These are phyloP conservation scores for Eutrema salsugineum DNA, from an alignment of 441 rosid species.

Conservation along the genomic window DNA sequence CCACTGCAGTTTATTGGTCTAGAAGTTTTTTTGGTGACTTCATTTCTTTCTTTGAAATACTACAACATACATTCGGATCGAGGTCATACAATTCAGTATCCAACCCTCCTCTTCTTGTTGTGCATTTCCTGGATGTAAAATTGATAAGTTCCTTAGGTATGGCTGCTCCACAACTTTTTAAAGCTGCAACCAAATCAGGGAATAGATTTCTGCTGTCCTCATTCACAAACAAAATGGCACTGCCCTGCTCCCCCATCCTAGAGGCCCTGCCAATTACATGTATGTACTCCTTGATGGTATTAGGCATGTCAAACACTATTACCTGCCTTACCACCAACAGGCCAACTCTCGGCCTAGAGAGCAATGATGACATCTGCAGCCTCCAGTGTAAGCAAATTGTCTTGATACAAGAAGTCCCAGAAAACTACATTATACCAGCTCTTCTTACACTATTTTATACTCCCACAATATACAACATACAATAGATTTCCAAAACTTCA, in stretches of 20 bases:
- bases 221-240: slow-evolving; percentile 59
- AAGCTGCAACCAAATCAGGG: slow-evolving; percentile 48
- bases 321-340: slow-evolving; percentile 79
- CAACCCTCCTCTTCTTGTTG: slow-evolving; percentile 70
- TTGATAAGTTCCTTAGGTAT: slow-evolving; percentile 68
- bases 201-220: slow-evolving; percentile 66
- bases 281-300: slow-evolving; percentile 66
- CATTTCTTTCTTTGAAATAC: neutral
- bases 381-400: too few relatives aligned
- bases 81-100: slow-evolving; percentile 33
- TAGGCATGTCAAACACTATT: slow-evolving; percentile 85
- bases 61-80: neutral
- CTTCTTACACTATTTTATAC: neutral
- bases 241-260: slow-evolving; percentile 71
- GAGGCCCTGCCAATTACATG: slow-evolving; percentile 95
- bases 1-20: too few relatives aligned
- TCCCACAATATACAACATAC: neutral
- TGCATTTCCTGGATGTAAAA: slow-evolving; percentile 42
- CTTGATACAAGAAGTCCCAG: slow-evolving; percentile 49
- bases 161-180: slow-evolving; percentile 68
- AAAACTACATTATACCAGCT: neutral
- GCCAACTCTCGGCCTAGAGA: slow-evolving; percentile 75
- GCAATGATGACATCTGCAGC: too few relatives aligned
- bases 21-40: too few relatives aligned
- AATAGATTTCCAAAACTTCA: slow-evolving; percentile 16